Percentiles rank a stretch among this genome's conserved stretches.
Conservation (phyloP, 495 filamentous ascomycete species). For the Penicillium turbatum region DNA sequence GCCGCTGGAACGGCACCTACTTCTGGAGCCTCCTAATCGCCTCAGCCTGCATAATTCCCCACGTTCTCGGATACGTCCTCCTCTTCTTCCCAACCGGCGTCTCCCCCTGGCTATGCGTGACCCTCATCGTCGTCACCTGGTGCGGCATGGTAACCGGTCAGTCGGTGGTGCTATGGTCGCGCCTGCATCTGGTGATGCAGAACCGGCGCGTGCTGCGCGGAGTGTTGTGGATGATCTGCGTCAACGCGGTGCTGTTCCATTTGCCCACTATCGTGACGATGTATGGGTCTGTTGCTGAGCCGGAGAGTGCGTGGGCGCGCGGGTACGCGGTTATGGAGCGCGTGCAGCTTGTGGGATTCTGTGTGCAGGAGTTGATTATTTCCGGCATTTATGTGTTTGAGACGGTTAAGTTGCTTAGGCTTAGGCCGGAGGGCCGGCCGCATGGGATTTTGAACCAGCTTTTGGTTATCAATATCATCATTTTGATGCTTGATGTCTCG, state of each 20-base stretch:
- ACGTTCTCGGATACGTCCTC: conserved; percentile 42
- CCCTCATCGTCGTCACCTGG: conserved; percentile 43
- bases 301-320: conserved; percentile 26
- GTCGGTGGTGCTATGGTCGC: conserved; percentile 48
- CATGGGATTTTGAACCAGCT: conserved; percentile 41
- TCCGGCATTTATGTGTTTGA: conserved; percentile 55
- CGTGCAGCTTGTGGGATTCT: conserved; percentile 51
- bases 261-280: conserved; percentile 40
- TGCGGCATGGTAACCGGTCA: conserved; percentile 46
- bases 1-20: conserved; percentile 42
- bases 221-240: conserved; percentile 41
- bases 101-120: conserved; percentile 31
- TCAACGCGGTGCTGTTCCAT: conserved; percentile 43
- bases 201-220: conserved; percentile 32
- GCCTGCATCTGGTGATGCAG: conserved; percentile 44
- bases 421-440: conserved; percentile 26
- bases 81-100: conserved; percentile 38
- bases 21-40: conserved; percentile 50
- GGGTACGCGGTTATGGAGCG: conserved; percentile 50
- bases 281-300: conserved; percentile 32
- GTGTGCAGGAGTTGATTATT: conserved; percentile 52
- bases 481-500: conserved; percentile 46
- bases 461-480: conserved; percentile 45
- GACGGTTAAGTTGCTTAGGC: conserved; percentile 42
- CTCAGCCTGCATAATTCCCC: conserved; percentile 34